These are phyloP conservation scores for Saccharomyces paradoxus DNA, from an alignment of 805 yeast species.

Conservation along the genomic window DNA sequence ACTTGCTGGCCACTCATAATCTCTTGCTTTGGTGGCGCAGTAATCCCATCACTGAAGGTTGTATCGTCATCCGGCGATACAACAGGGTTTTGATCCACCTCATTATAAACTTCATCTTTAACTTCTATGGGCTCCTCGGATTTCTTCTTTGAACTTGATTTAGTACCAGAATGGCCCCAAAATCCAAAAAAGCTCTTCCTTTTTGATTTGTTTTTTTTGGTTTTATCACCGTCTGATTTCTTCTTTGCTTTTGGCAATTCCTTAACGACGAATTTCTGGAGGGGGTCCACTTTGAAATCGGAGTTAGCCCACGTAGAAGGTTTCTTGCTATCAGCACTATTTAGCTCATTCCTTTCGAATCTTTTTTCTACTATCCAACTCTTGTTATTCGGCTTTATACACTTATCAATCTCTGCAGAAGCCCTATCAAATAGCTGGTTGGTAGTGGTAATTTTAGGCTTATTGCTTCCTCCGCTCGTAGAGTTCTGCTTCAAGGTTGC, in stretches of 20 bases:
- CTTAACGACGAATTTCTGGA: constrained; percentile 22
- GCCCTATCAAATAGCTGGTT: not conserved
- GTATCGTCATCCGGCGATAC: no score
- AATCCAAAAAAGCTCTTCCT: constrained; percentile 22
- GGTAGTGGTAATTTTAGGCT: not conserved
- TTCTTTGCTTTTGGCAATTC: constrained; percentile 22
- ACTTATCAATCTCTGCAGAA: not conserved
- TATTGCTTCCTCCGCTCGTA: not conserved
- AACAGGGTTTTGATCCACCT: not conserved
- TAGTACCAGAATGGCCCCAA: constrained; percentile 10
- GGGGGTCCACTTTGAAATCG: constrained; percentile 26
- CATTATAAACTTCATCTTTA: not conserved
- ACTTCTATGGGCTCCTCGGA: not conserved
- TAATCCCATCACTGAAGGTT: not conserved
- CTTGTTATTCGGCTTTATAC: not conserved
- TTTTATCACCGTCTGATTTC: constrained; percentile 5
- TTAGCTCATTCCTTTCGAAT: not conserved
- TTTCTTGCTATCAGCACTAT: not conserved
- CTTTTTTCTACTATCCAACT: not conserved
- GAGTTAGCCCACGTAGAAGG: constrained; percentile 8
- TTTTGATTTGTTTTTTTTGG: constrained; percentile 12
- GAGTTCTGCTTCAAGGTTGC: not conserved
- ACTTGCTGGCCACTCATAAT: not conserved
- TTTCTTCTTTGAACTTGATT: constrained; percentile 4
- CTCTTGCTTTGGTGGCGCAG: not conserved